Conservation (phyloP, 2,329 filamentous ascomycete species). For the Lithohypha guttulata region DNA sequence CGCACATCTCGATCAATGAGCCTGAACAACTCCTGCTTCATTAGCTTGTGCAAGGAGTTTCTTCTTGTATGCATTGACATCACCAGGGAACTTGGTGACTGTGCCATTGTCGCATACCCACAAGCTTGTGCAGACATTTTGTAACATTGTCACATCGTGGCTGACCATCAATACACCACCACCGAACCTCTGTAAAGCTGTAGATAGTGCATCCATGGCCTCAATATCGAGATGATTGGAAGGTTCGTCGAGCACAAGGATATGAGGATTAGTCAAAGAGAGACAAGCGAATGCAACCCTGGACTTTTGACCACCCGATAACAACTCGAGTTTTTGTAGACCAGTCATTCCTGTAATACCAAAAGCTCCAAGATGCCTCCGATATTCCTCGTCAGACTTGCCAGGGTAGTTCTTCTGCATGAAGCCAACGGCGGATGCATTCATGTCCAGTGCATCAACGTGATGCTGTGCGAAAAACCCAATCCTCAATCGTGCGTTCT, state of each 20-base stretch:
- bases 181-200: slow-evolving; percentile 74
- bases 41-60: slow-evolving; percentile 83
- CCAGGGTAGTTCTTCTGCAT: slow-evolving; percentile 90
- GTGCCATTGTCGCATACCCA: slow-evolving; percentile 95
- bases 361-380: slow-evolving; percentile 80
- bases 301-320: slow-evolving; percentile 97
- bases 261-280: slow-evolving; percentile 86
- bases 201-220: slow-evolving; percentile 89
- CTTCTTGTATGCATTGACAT: slow-evolving; percentile 96
- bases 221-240: slow-evolving; percentile 99
- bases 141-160: slow-evolving; percentile 97
- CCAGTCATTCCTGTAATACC: slow-evolving; percentile 86
- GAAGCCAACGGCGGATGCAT: slow-evolving; percentile 80
- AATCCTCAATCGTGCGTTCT: slow-evolving; percentile 76
- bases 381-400: slow-evolving; percentile 90
- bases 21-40: slow-evolving; percentile 69
- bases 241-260: slow-evolving; percentile 92
- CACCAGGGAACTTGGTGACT: slow-evolving; percentile 90
- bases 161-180: slow-evolving; percentile 97
- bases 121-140: slow-evolving; percentile 84
- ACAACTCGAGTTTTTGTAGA: slow-evolving; percentile 84
- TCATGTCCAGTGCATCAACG: slow-evolving; percentile 89
- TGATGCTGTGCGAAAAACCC: slow-evolving; percentile 99
- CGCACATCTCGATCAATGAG: slow-evolving; percentile 11
- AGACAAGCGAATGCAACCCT: slow-evolving; percentile 97